Evolutionary conservation across 2,329 filamentous ascomycete species (phyloP).

Genomic region (Cercospora canescens): DNA sequence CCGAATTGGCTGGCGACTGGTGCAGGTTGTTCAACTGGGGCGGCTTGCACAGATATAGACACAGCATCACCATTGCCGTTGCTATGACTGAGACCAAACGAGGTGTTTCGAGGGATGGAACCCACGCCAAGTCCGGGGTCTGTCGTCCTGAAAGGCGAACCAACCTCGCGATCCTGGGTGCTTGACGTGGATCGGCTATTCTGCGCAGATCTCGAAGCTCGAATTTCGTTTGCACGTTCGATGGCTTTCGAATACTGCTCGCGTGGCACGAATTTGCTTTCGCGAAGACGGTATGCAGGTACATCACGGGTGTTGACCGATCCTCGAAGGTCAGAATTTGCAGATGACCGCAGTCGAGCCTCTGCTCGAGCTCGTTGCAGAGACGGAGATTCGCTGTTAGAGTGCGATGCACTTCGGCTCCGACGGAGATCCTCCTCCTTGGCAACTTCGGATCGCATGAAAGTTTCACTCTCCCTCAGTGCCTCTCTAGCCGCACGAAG

Average conservation of each 20-base stretch:
- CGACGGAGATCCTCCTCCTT: slow-evolving; percentile 26
- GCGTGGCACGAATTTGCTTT: slow-evolving; percentile 39
- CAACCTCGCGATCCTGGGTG: background rate
- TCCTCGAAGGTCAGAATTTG: slow-evolving; percentile 10
- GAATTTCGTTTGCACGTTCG: slow-evolving; percentile 34
- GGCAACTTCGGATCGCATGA: slow-evolving; percentile 20
- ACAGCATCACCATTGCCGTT: background rate
- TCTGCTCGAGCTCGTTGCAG: slow-evolving; percentile 34
- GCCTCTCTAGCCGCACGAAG: slow-evolving; percentile 34
- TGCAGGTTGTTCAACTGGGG: background rate
- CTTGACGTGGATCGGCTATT: slow-evolving; percentile 25
- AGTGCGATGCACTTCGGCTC: slow-evolving; percentile 27
- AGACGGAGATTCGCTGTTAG: slow-evolving; percentile 34
- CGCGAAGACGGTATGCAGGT: slow-evolving; percentile 38
- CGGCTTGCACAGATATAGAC: background rate
- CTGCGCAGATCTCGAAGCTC: slow-evolving; percentile 19
- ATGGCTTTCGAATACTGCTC: slow-evolving; percentile 37
- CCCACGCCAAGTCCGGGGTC: background rate
- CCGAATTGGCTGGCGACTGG: background rate
- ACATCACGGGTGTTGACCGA: slow-evolving; percentile 24
- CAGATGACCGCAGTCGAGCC: slow-evolving; percentile 32
- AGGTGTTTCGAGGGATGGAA: background rate
- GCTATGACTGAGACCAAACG: background rate
- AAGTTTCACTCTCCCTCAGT: slow-evolving; percentile 23
- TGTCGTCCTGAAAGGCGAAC: background rate